phyloP scores from a whole-genome alignment of 176 grass and related monocot genomes.

The Bonia amplexicaulis region DNA sequence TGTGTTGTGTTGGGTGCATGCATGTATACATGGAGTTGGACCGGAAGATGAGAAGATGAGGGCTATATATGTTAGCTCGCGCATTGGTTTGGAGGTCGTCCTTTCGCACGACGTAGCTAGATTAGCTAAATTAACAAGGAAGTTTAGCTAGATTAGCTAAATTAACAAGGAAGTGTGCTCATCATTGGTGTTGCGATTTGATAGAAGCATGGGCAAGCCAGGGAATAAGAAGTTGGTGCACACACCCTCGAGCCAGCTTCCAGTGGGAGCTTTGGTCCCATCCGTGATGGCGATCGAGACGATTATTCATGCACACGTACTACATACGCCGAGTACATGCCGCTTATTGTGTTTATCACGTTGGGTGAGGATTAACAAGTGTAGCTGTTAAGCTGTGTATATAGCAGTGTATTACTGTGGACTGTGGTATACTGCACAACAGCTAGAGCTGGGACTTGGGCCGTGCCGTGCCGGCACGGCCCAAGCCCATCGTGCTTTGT shows the following conservation, averaged over 20 bases:
- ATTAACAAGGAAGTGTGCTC: not conserved
- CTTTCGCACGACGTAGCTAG: not conserved
- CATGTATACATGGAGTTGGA: not conserved
- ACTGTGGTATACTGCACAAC: too few relatives aligned
- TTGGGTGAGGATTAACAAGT: too few relatives aligned
- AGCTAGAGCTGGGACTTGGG: too few relatives aligned
- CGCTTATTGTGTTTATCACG: too few relatives aligned
- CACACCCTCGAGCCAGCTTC: slow-evolving; percentile 19
- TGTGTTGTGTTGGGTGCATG: not conserved
- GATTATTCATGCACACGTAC: not conserved
- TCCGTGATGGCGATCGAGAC: not conserved
- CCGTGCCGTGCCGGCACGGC: too few relatives aligned
- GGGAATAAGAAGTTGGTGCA: slow-evolving; percentile 19
- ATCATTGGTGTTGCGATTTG: slow-evolving; percentile 15
- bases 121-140: not conserved
- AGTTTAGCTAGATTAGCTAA: not conserved
- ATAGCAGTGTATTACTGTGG: too few relatives aligned
- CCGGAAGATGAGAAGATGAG: not conserved
- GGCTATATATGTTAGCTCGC: not conserved
- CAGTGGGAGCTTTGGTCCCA: slow-evolving; percentile 5
- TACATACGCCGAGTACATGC: too few relatives aligned
- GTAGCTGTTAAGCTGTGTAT: too few relatives aligned
- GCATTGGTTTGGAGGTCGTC: not conserved
- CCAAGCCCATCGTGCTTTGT: too few relatives aligned
- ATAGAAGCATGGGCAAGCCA: slow-evolving; percentile 4